Base-by-base conservation (phyloP, 192 early-diverging fungal genomes). In the Umbelopsis sp. region DNA sequence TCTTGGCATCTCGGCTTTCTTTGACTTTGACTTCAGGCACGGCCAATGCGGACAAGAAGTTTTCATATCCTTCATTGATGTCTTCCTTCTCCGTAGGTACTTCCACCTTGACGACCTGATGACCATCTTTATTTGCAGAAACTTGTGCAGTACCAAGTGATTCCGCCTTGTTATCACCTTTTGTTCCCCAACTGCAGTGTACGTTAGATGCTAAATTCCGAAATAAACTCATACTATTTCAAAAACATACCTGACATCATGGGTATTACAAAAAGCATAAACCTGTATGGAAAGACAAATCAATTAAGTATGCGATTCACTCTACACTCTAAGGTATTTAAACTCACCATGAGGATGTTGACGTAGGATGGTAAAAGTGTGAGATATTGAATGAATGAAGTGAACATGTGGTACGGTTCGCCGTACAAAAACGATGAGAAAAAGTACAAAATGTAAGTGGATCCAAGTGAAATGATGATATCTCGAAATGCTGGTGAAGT, bases 351-450 rank as follows among this genome's bases (percentile, higher is more conserved):
- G 22, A 87, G 65, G 34, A 87, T 84, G 70, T 95, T 95, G 68
- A 91, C 80, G 71, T 92, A 95, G 49, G 84, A 86, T 44, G 94
- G 94, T 47, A 93, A 76, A 72, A 95, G 83, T 49, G 94, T 77
- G 25, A 90, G 44, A 73, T 93, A 93, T 81, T 93, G 91, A 36
- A 90, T 38, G 54, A 92, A 88, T 25, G 84, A 85, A 10, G 87
- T 90, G 56, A 94, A 75, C 90, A 92, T 91, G 69, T 94, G 93
- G 87, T 84, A 91, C 14, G 93, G 91, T 68, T 94, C 92, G 41
- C 88, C 54, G 73, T 86, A 90, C 41, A 93, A 45, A 68, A 92
- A 71, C 49, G 87, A 90, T 43, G 89, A 81, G 36, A 92, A n/a
- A 45, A 94, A 78, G 74, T 93, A 95, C 29, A 96, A 69, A 14